phyloP scores from a whole-genome alignment of 2,329 filamentous ascomycete genomes.

The Fusarium sp. region DNA sequence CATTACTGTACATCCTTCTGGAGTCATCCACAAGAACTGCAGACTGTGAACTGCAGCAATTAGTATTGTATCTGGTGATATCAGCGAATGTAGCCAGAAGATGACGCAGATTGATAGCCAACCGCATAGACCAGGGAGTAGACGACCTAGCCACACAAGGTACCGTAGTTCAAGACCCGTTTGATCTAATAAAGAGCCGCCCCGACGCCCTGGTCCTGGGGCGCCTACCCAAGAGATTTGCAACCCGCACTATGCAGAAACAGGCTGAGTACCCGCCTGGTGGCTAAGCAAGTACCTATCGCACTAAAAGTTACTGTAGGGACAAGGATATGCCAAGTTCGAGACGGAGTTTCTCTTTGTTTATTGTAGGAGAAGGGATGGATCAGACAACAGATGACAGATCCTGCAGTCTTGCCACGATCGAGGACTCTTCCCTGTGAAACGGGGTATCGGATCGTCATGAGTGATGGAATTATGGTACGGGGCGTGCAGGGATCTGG shows the following conservation, averaged over 20 bases:
- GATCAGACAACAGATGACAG: not conserved
- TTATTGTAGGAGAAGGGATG: not conserved
- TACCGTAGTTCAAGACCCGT: constrained; percentile 1
- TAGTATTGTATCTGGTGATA: not conserved
- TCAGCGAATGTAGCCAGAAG: not conserved
- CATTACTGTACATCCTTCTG: not conserved
- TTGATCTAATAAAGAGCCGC: constrained; percentile 17
- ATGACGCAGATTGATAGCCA: not conserved
- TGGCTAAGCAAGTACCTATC: not conserved
- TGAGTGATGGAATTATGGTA: not conserved
- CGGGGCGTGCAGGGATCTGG: constrained; percentile 15
- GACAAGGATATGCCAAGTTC: not conserved
- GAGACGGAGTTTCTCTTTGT: not conserved
- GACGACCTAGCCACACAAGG: no score
- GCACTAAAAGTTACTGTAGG: no score
- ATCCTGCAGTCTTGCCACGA: not conserved
- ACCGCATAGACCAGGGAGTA: no score
- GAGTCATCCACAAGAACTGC: not conserved
- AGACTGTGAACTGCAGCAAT: not conserved
- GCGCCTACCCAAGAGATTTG: constrained; percentile 2
- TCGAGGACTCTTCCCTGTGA: constrained; percentile 2
- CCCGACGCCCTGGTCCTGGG: constrained; percentile 30
- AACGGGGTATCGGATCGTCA: constrained; percentile 24
- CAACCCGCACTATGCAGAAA: not conserved
- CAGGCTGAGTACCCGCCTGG: not conserved